A percentile compares a stretch with the other conserved stretches of the same genome.
Conservation (phyloP, 2,329 filamentous ascomycete genomes). For the Fusarium liriodendri region DNA sequence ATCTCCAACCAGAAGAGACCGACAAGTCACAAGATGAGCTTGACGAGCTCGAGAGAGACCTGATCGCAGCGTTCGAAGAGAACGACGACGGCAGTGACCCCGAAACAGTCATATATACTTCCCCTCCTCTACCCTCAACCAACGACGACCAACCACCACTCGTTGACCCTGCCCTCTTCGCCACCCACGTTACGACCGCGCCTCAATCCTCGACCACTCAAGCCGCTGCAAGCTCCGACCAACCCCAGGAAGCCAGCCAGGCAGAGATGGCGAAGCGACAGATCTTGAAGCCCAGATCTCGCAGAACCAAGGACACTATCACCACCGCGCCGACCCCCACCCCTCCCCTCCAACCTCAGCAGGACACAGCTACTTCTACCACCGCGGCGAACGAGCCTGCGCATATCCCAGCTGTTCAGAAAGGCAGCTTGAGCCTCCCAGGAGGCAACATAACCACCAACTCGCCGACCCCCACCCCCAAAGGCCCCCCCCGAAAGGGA, state of each 20-base stretch:
- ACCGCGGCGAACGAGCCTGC: not conserved
- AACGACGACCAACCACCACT: not conserved
- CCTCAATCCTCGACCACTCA: not conserved
- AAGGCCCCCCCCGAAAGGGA: not conserved
- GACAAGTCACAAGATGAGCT: not conserved
- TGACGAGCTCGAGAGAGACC: not conserved
- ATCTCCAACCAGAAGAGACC: not conserved
- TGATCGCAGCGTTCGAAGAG: not conserved
- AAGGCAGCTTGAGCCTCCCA: not conserved
- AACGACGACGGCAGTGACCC: not conserved
- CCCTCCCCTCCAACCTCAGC: not conserved
- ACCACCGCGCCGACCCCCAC: too few species aligned
- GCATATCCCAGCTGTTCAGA: not conserved
- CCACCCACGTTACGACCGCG: not conserved
- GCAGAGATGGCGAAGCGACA: constrained; percentile 10
- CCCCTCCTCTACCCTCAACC: not conserved
- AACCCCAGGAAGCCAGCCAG: constrained; percentile 1
- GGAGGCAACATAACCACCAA: not conserved
- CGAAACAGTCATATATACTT: not conserved
- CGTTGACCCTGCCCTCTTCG: not conserved
- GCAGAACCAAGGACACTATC: not conserved
- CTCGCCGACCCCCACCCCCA: not conserved
- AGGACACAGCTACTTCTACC: not conserved
- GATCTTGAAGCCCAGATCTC: constrained; percentile 8
- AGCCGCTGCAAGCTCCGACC: not conserved